Conservation (phyloP, 1,284 basidiomycete genomes). For the Phylloboletellus chloephorus region DNA sequence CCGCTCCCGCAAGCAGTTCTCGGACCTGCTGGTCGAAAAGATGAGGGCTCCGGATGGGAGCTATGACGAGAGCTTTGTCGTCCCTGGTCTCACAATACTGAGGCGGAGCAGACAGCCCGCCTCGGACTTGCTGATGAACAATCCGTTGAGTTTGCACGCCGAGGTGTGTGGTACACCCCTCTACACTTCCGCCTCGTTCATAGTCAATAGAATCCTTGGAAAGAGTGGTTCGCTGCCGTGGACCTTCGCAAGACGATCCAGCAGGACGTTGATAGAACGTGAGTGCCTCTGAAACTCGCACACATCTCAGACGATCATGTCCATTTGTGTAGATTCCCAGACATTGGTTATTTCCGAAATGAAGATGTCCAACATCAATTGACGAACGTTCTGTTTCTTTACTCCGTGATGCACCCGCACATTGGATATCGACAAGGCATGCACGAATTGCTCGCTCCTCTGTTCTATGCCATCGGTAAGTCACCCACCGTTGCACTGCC, state of each 20-base stretch:
- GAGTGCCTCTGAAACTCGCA: constrained; percentile 28
- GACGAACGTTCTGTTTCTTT: constrained; percentile 81
- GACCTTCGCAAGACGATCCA: constrained; percentile 83
- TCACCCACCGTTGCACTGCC: constrained; percentile 2
- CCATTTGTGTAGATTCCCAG: constrained; percentile 65
- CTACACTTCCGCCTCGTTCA: constrained; percentile 9
- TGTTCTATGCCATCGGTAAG: constrained; percentile 65
- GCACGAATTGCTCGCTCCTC: constrained; percentile 88
- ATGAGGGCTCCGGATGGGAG: constrained; percentile 76
- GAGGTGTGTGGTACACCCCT: constrained; percentile 44
- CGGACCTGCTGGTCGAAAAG: constrained; percentile 50
- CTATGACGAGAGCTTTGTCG: constrained; percentile 59
- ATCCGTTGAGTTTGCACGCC: constrained; percentile 81
- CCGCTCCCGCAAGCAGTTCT: constrained; percentile 47
- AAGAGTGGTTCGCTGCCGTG: constrained; percentile 81
- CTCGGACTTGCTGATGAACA: constrained; percentile 64
- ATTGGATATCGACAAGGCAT: constrained; percentile 93
- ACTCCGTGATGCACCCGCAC: constrained; percentile 67
- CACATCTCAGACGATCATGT: constrained; percentile 3
- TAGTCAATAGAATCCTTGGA: constrained; percentile 77
- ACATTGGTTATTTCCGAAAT: constrained; percentile 81
- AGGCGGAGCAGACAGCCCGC: constrained; percentile 33
- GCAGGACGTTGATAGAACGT: constrained; percentile 92
- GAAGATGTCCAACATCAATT: constrained; percentile 71
- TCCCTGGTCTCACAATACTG: constrained; percentile 45